These are phyloP conservation scores for Claviceps arundinis DNA, from an alignment of 2,329 filamentous ascomycete genomes.

Conservation along the genomic window DNA sequence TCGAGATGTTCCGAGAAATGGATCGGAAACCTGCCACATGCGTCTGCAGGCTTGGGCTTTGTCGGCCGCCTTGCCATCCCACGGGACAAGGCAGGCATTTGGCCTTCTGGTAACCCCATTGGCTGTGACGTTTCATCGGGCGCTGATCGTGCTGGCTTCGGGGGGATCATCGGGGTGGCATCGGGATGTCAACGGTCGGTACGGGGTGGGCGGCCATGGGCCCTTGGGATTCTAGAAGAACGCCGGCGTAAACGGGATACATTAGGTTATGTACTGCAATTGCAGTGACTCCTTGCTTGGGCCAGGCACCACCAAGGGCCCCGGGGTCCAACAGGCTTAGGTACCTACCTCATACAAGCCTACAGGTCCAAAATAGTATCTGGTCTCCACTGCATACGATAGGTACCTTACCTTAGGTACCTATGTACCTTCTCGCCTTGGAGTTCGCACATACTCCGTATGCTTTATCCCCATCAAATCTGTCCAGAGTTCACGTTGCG, in stretches of 20 bases:
- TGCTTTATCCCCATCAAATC: too few relatives aligned
- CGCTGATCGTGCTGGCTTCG: neutral
- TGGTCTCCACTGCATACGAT: too few relatives aligned
- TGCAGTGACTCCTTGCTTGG: too few relatives aligned
- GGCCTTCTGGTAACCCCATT: neutral
- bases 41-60: neutral
- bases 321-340: too few relatives aligned
- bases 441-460: too few relatives aligned
- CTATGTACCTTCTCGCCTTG: too few relatives aligned
- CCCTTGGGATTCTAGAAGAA: too few relatives aligned
- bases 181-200: neutral
- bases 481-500: neutral
- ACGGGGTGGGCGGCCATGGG: neutral
- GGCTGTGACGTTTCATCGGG: neutral
- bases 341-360: too few relatives aligned
- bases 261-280: too few relatives aligned
- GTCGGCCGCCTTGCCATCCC: neutral
- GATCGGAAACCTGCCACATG: conserved; percentile 16
- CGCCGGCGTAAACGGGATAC: too few relatives aligned
- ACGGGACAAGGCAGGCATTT: neutral
- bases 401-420: too few relatives aligned
- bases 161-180: neutral
- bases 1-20: conserved; percentile 15
- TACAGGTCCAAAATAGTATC: neutral
- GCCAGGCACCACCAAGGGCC: too few relatives aligned